Evolutionary conservation across 257 asterid genomes (phyloP), one percentile per base, ranked within the genome.

Genomic region (Paulownia fortunei): DNA sequence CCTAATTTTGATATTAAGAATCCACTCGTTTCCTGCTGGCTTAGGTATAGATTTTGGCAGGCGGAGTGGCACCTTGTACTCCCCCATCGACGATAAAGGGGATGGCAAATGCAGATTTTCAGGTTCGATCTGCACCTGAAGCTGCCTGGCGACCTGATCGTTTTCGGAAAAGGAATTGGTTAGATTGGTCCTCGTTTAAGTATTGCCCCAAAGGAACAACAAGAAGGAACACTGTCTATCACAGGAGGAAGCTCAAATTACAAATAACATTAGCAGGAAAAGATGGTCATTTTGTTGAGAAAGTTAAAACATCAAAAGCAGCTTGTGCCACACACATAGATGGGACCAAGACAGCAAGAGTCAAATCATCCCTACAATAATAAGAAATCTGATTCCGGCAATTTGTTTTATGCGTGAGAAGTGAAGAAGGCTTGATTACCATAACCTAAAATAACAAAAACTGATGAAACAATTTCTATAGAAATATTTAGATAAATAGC

Each of bases 11-110:
- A 86, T 9, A 71, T 80, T 60, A 37, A 86, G 87, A 49, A 83
- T 83, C 89, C 89, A 86, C 60, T 86, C 85, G 62, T 83, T 84
- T 61, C 97, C 97, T 13, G 91, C 95, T 0, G 92, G 95, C 83
- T 89, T 84, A 47, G 95, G 98, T 69, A 93, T 84, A 74, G 97
- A 84, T 78, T 84, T 90, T 3, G 97, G 98, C 32, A 93, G 79
- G 55, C 89, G 94, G 6, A 93, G 95, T 52, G 94, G 95, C 60
- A 93, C 92, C 86, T 93, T 91, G 79, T 83, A 89, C 83, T 92
- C 96, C 16, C 97, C 97, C 73, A 88, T 66, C 41, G 93, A 73
- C 16, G 94, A 74, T 74, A 93, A 72, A 61, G 98, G 96, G 24
- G 85, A 36, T 0, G 93, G 88, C 59, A 92, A 76, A 39, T 85